A percentile compares a stretch with the other conserved stretches of the same genome.
phyloP scores from a whole-genome alignment of 176 grass and related monocot genomes.

The Calamus simplicifolius region DNA sequence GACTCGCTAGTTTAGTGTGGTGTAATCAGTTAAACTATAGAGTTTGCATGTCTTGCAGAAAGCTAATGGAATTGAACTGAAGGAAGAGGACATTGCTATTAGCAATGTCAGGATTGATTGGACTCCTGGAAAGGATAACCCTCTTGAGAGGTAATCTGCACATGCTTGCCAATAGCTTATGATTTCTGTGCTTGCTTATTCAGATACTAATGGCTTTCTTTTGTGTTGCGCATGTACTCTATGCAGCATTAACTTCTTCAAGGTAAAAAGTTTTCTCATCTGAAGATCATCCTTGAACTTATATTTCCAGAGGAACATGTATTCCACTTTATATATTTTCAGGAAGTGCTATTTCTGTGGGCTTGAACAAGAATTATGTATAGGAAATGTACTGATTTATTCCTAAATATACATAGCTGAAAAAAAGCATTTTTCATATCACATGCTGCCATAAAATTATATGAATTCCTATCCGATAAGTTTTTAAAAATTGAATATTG shows the following conservation, averaged over 20 bases:
- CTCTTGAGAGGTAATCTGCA: constrained; percentile 61
- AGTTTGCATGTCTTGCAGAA: constrained; percentile 30
- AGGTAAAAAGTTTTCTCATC: constrained; percentile 44
- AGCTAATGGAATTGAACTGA: constrained; percentile 43
- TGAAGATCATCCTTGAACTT: not conserved
- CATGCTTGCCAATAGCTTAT: constrained; percentile 3
- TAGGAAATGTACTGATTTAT: no score
- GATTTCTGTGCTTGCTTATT: not conserved
- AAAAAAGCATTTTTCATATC: no score
- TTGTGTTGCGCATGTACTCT: not conserved
- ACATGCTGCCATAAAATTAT: no score
- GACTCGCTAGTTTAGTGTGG: not conserved
- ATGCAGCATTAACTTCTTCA: constrained; percentile 89
- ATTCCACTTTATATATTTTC: no score
- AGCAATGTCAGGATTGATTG: constrained; percentile 96
- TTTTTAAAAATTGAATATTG: no score
- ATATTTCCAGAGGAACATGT: no score
- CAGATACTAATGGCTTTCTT: constrained; percentile 21
- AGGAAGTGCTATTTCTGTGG: not conserved
- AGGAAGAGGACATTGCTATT: constrained; percentile 76
- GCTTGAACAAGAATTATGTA: not conserved
- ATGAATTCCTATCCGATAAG: no score
- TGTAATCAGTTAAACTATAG: not conserved
- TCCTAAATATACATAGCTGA: no score
- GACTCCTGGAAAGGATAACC: constrained; percentile 79